Evolutionary conservation across 2,329 filamentous ascomycete species (phyloP), one percentile per base, ranked within the genome.

Genomic region (Cordyceps tenuipes): DNA sequence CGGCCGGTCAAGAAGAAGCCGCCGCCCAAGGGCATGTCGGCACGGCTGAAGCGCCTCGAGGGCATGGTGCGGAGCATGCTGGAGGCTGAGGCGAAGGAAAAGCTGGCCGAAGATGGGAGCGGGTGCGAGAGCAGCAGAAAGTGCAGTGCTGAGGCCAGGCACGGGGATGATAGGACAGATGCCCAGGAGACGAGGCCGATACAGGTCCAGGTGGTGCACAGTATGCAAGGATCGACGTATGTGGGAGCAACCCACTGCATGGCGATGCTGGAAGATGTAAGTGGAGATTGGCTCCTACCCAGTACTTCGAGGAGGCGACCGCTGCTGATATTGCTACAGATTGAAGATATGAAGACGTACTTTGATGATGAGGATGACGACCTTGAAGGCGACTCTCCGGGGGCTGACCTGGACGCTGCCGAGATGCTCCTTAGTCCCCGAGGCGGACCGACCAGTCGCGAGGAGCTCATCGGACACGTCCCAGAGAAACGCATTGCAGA

Each of bases 171-270:
- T 4, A 64, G 34, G 34, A 58, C 62, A 12, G 64, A 61, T n/a
- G 61, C 41, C 15, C 49, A 51, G 9, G 54, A 57, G 19, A 64
- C 66, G 12, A 70, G 68, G 36, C 65, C 65, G 43, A 62, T 68
- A 12, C 68, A 61, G 46, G 78, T 75, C 0, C 73, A 79, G 57
- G 73, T 83, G 7, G 72, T 82, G 21, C 69, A 72, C 23, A 73
- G 76, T 2, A 67, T 73, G 41, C 69, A 70, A 55, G 74, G 73
- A 10, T 77, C 75, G 47, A 81, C 77, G 5, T 85, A 83, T 63
- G 77, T 85, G 5, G 82, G 82, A 1, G 81, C 81, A 4, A 84
- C 82, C 49, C 82, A 85, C 62, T 83, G 81, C 64, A 79, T 83
- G 72, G 82, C 82, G 2, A 83, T 85, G 69, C 69, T 85, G 12